Percentiles rank a stretch among this genome's conserved stretches.
Evolutionary conservation across 768 basidiomycete species (phyloP).

Genomic region (Xerocomellus chrysenteron): DNA sequence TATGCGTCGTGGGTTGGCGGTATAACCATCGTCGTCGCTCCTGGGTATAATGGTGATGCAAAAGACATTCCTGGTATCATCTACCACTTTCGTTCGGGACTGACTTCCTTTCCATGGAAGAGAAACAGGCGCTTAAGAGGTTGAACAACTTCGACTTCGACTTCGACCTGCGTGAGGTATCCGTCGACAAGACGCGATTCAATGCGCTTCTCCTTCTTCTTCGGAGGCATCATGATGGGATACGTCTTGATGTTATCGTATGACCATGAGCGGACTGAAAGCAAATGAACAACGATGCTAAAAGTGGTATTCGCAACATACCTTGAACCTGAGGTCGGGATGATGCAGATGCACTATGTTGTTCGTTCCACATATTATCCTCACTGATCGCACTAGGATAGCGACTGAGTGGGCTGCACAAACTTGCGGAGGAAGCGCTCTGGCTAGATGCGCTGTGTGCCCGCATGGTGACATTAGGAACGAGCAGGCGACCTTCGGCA

Average conservation of each 20-base stretch:
- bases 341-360: slow-evolving; percentile 22
- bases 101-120: slow-evolving; percentile 51
- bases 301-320: slow-evolving; percentile 30
- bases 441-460: slow-evolving; percentile 37
- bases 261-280: slow-evolving; percentile 67
- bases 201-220: slow-evolving; percentile 50
- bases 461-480: slow-evolving; percentile 42
- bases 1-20: slow-evolving; percentile 34
- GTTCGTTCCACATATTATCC: slow-evolving; percentile 32
- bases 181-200: slow-evolving; percentile 50
- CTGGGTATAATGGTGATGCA: slow-evolving; percentile 30
- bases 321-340: slow-evolving; percentile 52
- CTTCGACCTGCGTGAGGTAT: slow-evolving; percentile 51
- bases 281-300: slow-evolving; percentile 5
- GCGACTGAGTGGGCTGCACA: slow-evolving; percentile 40
- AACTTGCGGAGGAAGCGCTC: slow-evolving; percentile 25
- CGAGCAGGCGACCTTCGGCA: slow-evolving; percentile 64
- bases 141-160: slow-evolving; percentile 53
- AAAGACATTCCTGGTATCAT: slow-evolving; percentile 10
- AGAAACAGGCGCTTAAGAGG: slow-evolving; percentile 67
- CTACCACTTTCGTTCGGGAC: slow-evolving; percentile 29
- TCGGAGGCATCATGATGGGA: slow-evolving; percentile 50
- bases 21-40: slow-evolving; percentile 32
- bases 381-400: slow-evolving; percentile 41
- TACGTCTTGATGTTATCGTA: slow-evolving; percentile 74